Evolutionary conservation across 768 basidiomycete species (phyloP), one percentile per base, ranked within the genome.

Genomic region (Flagelloscypha sp.): DNA sequence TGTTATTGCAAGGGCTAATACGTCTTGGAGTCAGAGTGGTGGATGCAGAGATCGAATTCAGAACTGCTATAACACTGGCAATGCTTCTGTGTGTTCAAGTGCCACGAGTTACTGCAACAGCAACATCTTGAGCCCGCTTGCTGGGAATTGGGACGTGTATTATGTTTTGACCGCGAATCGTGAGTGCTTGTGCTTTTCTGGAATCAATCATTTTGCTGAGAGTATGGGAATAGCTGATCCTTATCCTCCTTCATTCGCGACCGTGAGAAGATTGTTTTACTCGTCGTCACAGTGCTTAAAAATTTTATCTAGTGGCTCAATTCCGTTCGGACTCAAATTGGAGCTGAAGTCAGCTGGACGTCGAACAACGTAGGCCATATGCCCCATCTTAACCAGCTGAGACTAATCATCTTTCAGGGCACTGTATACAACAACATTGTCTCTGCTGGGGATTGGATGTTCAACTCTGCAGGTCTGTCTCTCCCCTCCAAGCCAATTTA

Each of bases 31-130:
- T 13, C 41, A 51, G 13, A 47, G 62, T 0, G 56, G 49, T 9
- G 76, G 76, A 1, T 81, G 78, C 50, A 59, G 57, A 35, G 66
- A 58, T 32, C 65, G 66, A 58, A 72, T 74, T 35, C 9, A 40
- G 24, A 4, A 20, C 1, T 79, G 79, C 50, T 62, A 79, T 48
- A 61, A 61, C 37, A 58, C 54, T 1, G 70, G 68, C 15, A 58
- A 58, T 12, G 61, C 73, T 40, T 51, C 59, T 0, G 67, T 68
- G 4, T 82, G 79, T 50, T 72, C 76, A 0, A 42, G 45, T 2
- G 78, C 79, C 4, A 76, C 79, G 48, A 58, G 47, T 30, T 74
- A 53, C 58, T 82, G 79, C 58, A 77, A 79, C 52, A 63, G 59
- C 45, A 52, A 68, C 29, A 67, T 82, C 37, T 56, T 78, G 5